These are phyloP conservation scores for Podosphaera fusca DNA, from an alignment of 2,329 filamentous ascomycete species.

Conservation along the genomic window DNA sequence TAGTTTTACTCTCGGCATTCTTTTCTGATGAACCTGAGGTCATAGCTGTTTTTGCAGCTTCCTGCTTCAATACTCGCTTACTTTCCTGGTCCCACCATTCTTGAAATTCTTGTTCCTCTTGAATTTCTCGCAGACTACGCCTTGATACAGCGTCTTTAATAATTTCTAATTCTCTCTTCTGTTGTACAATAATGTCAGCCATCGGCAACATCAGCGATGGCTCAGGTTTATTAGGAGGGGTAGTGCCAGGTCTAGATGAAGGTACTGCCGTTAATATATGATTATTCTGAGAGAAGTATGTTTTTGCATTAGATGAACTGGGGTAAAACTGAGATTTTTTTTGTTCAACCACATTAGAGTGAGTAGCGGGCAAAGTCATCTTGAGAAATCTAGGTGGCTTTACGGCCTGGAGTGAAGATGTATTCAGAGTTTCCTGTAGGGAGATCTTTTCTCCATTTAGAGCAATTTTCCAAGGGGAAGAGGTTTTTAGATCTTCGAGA, in stretches of 20 bases:
- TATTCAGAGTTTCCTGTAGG: constrained; percentile 25
- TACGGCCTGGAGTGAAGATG: constrained; percentile 10
- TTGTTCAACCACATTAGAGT: neutral
- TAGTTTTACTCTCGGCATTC: neutral
- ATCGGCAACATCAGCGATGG: constrained; percentile 49
- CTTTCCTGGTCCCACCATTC: constrained; percentile 90
- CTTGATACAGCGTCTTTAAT: constrained; percentile 71
- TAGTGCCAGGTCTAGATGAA: constrained; percentile 37
- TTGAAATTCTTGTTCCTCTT: constrained; percentile 90
- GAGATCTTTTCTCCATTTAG: constrained; percentile 25
- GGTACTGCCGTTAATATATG: constrained; percentile 20
- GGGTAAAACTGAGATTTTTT: neutral
- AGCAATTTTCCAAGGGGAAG: constrained; percentile 44
- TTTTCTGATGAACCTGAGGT: neutral
- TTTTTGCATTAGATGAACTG: neutral
- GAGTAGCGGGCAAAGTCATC: neutral
- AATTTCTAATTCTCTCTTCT: constrained; percentile 61
- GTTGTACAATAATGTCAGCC: constrained; percentile 70
- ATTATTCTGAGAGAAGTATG: neutral
- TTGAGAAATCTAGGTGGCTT: constrained; percentile 10
- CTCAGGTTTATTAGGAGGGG: constrained; percentile 34
- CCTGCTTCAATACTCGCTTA: constrained; percentile 32
- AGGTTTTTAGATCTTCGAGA: constrained; percentile 23
- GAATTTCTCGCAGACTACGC: constrained; percentile 77
- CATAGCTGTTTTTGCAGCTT: constrained; percentile 6